Conservation (phyloP, 23 red algal species). For the Cyanidium caldarium region DNA sequence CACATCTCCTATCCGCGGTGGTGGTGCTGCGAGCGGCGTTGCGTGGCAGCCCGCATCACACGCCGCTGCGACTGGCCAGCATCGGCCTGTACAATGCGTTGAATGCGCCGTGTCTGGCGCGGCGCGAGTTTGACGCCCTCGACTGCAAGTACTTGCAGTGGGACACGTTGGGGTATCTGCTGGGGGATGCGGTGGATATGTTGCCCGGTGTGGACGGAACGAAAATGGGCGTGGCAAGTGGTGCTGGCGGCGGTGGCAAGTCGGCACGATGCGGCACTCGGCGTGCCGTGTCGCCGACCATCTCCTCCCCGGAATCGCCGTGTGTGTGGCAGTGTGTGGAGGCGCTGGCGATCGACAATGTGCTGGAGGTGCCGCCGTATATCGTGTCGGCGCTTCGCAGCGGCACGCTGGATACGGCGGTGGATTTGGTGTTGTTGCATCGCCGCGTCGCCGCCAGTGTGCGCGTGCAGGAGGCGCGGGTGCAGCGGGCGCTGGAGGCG, state of each 20-base stretch:
- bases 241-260: too few relatives aligned
- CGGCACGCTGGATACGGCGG: not conserved
- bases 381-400: not conserved
- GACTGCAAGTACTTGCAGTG: not conserved
- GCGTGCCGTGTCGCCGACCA: too few relatives aligned
- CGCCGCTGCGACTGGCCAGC: not conserved
- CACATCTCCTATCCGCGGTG: not conserved
- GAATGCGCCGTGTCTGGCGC: not conserved
- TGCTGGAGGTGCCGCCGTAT: not conserved
- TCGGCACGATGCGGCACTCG: too few relatives aligned
- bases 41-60: not conserved
- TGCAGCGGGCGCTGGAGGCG: too few relatives aligned
- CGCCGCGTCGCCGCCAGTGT: not conserved
- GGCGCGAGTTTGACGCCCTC: not conserved
- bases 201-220: too few relatives aligned
- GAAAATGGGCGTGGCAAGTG: too few relatives aligned
- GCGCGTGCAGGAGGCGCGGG: not conserved
- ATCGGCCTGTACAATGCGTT: not conserved
- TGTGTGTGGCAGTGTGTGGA: too few relatives aligned
- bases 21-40: not conserved
- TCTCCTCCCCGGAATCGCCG: too few relatives aligned
- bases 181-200: constrained; percentile 4
- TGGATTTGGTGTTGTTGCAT: not conserved
- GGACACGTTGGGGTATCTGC: not conserved
- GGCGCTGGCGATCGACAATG: not conserved